phyloP scores from a whole-genome alignment of 2,329 filamentous ascomycete genomes.

The Akanthomyces lecanii region DNA sequence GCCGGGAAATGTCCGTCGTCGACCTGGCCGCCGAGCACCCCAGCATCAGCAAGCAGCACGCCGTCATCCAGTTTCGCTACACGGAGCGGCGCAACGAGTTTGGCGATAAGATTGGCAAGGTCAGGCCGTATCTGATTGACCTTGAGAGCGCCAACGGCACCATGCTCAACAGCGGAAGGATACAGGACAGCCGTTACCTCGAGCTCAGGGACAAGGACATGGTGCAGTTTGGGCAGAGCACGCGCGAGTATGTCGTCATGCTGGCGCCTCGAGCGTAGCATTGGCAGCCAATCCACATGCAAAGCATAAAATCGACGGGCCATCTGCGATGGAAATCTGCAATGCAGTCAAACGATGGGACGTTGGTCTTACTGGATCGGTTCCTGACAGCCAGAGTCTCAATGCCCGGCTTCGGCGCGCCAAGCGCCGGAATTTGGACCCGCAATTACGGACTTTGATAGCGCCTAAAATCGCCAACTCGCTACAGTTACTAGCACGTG shows the following conservation, averaged over 20 bases:
- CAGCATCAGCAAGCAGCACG: constrained; percentile 92
- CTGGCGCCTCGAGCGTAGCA: constrained; percentile 50
- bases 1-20: constrained; percentile 73
- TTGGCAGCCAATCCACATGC: neutral
- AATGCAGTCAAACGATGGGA: neutral
- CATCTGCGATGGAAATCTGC: neutral
- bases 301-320: neutral
- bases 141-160: constrained; percentile 93
- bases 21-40: constrained; percentile 85
- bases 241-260: constrained; percentile 95
- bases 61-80: constrained; percentile 88
- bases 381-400: neutral
- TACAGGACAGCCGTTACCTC: constrained; percentile 74
- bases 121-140: constrained; percentile 88
- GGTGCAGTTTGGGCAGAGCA: constrained; percentile 79
- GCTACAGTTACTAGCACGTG: neutral
- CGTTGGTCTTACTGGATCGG: neutral
- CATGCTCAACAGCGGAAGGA: constrained; percentile 67
- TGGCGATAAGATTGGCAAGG: constrained; percentile 74
- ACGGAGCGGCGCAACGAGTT: constrained; percentile 80
- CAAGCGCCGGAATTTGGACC: too few species aligned
- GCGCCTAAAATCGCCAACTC: neutral
- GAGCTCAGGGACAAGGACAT: constrained; percentile 88
- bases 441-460: too few species aligned
- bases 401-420: neutral